Base-by-base conservation (phyloP, 352 stramenopile species). In the Saprolegnia diclina region DNA sequence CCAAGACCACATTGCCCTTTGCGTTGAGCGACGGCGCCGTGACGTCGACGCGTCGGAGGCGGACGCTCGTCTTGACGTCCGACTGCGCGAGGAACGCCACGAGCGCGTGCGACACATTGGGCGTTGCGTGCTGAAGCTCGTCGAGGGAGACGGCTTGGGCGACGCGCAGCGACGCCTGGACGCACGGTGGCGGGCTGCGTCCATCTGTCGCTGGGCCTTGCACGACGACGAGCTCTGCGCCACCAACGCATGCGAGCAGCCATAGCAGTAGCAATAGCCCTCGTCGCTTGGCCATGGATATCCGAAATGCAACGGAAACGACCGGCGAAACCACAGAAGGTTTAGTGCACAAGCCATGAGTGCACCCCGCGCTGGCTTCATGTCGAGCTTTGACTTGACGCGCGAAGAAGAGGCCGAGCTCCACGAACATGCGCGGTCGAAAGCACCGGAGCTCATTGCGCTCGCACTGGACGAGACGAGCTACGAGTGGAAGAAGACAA, bases 371-470 rank as follows among this genome's bases (percentile, higher is more conserved):
- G 77, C 74, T 46, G 75, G 72, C 56, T 85, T 87, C 64, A 76
- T 88, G 40, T 71, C 78, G 38, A 72, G 78, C 5, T 86, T 87
- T 62, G 74, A 73, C 21, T 77, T 89, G 75, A 73, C 75, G 42
- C 69, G 74, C 40, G 74, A 87, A 19, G 74, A 88, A 65, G 76
- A 84, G 24, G 52, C 55, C 16, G 65, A 71, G 21, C 21, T 65
- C 19, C 65, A 65, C 35, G 55, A 65, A 13, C 40, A 18, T 19
- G 44, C 54, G 24, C 65, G 65, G 16, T 46, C 26, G 29, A 71
- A 71, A 35, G 54, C 37, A 4, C 21, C 44, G 1, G 65, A 64
- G 40, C 26, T 52, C 19, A 53, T 64, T 24, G 35, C 37, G 35
- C 35, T 52, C 13, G 56, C 37, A 10, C 6, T 64, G 9, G 56